Evolutionary conservation across 2,329 filamentous ascomycete species (phyloP), one percentile per base, ranked within the genome.

Genomic region (Alternaria ethzedia): DNA sequence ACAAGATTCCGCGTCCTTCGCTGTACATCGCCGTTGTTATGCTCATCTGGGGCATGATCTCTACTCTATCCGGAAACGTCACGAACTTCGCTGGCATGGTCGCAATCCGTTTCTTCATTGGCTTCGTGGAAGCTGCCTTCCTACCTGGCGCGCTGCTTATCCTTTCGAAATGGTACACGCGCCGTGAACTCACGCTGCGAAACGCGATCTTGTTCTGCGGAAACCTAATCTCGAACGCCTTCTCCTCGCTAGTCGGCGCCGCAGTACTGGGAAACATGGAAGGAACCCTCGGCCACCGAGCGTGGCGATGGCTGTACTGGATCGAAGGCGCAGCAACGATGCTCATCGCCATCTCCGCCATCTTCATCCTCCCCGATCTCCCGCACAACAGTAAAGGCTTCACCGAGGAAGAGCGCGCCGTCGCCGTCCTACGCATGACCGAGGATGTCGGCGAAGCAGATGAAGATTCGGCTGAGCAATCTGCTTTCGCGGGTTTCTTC

Each of bases 91-190:
- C 67, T 17, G 80, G 80, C 36, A 79, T 82, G 71, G 74, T 82
- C 13, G 71, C 71, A 3, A 68, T 76, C n/a, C 75, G 77, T 12
- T 80, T 80, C 66, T 79, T 72, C 67, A 76, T 80, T 54, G 78
- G 78, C 2, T 77, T 80, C 50, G 76, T 78, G 7, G 78, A 80
- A 66, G 78, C 78, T 13, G 80, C 79, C 0, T 90, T 90, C 75
- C 81, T 90, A 25, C 89, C 89, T 0, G 89, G 89, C 45, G 87
- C 87, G 0, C 82, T 90, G 11, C 82, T 90, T 46, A 87, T 90
- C 49, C 82, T 91, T 20, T 88, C 87, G 0, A 88, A 89, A 69
- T 91, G 88, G 85, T 91, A 91, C 76, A 90, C 88, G 2, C 83
- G 88, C 51, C 84, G 85, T 54, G 80, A 82, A 60, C 71, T 82